Evolutionary conservation across 2,329 filamentous ascomycete genomes (phyloP).

Genomic region (Penicillium sp.): DNA sequence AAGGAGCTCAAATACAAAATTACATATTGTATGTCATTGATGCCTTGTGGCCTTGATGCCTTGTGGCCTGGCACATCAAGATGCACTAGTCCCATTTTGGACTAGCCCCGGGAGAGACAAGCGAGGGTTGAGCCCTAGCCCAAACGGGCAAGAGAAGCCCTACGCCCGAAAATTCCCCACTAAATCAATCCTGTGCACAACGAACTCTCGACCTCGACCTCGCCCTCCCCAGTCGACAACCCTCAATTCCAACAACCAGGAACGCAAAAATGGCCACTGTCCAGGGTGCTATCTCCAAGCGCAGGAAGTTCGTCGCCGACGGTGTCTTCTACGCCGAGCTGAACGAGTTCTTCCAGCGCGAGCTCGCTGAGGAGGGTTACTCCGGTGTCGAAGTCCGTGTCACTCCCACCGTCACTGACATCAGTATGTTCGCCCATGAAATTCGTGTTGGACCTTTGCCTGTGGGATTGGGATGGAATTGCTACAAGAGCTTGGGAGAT

Average conservation of each 20-base stretch:
- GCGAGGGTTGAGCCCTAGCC: conserved; percentile 41
- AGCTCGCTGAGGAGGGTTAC: conserved; percentile 99
- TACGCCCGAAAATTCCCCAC: conserved; percentile 38
- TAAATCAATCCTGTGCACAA: conserved; percentile 34
- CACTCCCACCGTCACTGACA: conserved; percentile 98
- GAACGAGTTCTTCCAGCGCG: conserved; percentile 99
- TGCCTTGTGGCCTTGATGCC: conserved; percentile 4
- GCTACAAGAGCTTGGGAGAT: conserved; percentile 8
- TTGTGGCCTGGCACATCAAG: background rate
- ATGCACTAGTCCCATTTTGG: conserved; percentile 17
- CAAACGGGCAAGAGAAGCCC: conserved; percentile 31
- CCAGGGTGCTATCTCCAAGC: conserved; percentile 51
- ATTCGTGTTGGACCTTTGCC: conserved; percentile 15
- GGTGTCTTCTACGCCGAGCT: conserved; percentile 99
- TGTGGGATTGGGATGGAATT: conserved; percentile 8
- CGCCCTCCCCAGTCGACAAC: conserved; percentile 35
- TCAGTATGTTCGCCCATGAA: conserved; percentile 56
- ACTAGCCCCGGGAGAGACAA: conserved; percentile 25
- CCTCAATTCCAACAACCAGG: conserved; percentile 30
- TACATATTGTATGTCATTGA: background rate
- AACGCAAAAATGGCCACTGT: conserved; percentile 47
- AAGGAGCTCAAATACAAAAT: background rate
- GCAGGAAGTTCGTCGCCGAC: conserved; percentile 78
- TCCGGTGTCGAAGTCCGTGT: conserved; percentile 99
- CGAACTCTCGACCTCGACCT: conserved; percentile 30